Conservation (phyloP, 1,284 basidiomycete species). For the Exsudoporus floridanus region DNA sequence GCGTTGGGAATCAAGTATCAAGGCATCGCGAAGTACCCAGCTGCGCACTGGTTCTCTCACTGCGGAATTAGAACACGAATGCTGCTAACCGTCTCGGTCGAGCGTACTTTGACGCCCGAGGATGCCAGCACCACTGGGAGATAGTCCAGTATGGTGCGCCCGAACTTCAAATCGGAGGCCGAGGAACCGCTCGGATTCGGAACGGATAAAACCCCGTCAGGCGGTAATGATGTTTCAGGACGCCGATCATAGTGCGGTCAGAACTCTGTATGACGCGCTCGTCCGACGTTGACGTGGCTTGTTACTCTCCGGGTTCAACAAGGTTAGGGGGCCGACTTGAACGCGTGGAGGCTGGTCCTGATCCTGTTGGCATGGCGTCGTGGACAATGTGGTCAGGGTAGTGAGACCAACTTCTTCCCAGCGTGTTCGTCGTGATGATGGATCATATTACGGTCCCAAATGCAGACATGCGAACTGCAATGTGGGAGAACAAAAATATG, state of each 20-base stretch:
- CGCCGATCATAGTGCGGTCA: background rate
- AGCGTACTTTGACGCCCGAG: background rate
- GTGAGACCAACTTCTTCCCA: background rate
- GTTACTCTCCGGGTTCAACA: background rate
- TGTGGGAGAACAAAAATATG: conserved; percentile 11
- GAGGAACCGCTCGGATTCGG: background rate
- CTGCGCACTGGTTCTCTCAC: background rate
- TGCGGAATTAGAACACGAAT: background rate
- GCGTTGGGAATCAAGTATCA: background rate
- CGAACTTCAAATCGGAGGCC: background rate
- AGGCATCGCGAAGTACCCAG: background rate
- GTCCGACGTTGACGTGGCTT: background rate
- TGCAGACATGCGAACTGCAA: background rate
- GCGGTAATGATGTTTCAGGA: background rate
- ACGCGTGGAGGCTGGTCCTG: conserved; percentile 6
- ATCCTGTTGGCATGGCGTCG: conserved; percentile 4
- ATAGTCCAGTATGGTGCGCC: background rate
- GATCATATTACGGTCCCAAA: conserved; percentile 3
- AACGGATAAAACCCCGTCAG: background rate
- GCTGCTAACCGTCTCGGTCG: background rate
- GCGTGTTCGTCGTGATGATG: background rate
- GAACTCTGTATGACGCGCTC: background rate
- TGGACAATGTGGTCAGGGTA: background rate
- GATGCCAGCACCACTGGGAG: background rate
- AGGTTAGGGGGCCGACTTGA: background rate